Evolutionary conservation across 2,329 filamentous ascomycete genomes (phyloP).

Genomic region (Xylariomycetidae sp.): DNA sequence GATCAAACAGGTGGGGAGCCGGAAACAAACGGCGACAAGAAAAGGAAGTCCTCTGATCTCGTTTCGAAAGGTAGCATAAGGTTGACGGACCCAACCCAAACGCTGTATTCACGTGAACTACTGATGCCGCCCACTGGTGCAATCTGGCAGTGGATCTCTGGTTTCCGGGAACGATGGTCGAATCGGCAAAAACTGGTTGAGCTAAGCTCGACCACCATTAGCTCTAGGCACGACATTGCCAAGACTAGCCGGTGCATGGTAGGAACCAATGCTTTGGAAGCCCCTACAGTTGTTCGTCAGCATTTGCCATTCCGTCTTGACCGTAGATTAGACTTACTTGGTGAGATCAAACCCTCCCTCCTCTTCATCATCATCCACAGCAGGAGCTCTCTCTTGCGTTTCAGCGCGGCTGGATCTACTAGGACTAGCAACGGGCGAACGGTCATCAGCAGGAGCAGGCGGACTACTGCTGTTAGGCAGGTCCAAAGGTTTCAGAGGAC

Average conservation of each 20-base stretch:
- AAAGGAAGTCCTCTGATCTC: no score
- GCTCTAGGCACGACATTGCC: constrained; percentile 8
- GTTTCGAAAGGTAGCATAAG: no score
- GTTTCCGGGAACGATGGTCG: no score
- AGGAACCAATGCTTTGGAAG: constrained; percentile 61
- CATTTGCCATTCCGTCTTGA: constrained; percentile 1
- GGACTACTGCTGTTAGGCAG: constrained; percentile 54
- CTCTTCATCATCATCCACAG: constrained; percentile 36
- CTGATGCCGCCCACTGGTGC: no score
- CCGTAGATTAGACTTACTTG: constrained; percentile 40
- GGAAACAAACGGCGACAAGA: no score
- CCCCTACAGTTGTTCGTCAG: constrained; percentile 41
- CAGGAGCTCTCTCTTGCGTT: constrained; percentile 19
- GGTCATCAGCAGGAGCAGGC: constrained; percentile 41
- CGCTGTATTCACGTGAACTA: no score
- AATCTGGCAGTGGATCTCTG: no score
- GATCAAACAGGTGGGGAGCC: no score
- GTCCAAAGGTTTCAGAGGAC: constrained; percentile 49
- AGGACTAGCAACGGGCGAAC: constrained; percentile 49
- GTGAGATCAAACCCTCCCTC: constrained; percentile 55
- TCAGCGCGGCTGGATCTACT: constrained; percentile 31
- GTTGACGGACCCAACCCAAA: no score
- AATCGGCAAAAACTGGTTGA: no score
- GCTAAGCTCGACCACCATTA: constrained; percentile 10
- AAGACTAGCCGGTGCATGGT: constrained; percentile 40